Conservation (phyloP, 1,139 yeast species). For the Yamadazyma atmosphaerica region DNA sequence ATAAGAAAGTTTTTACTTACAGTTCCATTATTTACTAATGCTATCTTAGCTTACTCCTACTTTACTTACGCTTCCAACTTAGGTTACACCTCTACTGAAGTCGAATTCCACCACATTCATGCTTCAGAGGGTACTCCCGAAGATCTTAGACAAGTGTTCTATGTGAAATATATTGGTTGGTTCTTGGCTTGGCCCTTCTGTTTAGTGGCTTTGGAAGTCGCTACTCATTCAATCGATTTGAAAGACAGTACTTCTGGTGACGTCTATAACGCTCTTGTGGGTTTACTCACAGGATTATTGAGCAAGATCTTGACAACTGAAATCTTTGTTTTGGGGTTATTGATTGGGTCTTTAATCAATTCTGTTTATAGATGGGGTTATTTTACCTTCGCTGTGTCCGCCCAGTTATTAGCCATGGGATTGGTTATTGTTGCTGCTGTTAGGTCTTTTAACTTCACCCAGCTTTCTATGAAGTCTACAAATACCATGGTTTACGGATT, state of each 20-base stretch:
- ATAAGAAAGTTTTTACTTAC: conserved; percentile 44
- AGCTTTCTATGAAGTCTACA: conserved; percentile 1
- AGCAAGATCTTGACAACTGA: conserved; percentile 45
- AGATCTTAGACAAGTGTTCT: conserved; percentile 58
- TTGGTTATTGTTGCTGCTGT: conserved; percentile 22
- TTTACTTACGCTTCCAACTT: conserved; percentile 67
- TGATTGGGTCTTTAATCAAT: conserved; percentile 53
- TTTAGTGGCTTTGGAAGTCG: conserved; percentile 46
- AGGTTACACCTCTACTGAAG: conserved; percentile 58
- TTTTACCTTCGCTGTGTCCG: conserved; percentile 42
- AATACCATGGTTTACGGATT: conserved; percentile 25
- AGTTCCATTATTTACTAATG: conserved; percentile 46
- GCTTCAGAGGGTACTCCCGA: conserved; percentile 32
- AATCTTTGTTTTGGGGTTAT: conserved; percentile 51
- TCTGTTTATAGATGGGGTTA: conserved; percentile 71
- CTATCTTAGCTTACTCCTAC: conserved; percentile 52
- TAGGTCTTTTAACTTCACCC: conserved; percentile 11
- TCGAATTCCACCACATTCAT: conserved; percentile 56
- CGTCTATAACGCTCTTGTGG: conserved; percentile 24
- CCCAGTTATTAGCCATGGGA: conserved; percentile 38
- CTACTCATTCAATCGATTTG: conserved; percentile 36
- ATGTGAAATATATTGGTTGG: conserved; percentile 67
- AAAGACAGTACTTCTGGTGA: conserved; percentile 18
- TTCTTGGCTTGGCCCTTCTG: conserved; percentile 61
- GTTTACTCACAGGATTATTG: conserved; percentile 25